These are phyloP conservation scores for Ogataea kodamae DNA, from an alignment of 805 yeast genomes.

Conservation along the genomic window DNA sequence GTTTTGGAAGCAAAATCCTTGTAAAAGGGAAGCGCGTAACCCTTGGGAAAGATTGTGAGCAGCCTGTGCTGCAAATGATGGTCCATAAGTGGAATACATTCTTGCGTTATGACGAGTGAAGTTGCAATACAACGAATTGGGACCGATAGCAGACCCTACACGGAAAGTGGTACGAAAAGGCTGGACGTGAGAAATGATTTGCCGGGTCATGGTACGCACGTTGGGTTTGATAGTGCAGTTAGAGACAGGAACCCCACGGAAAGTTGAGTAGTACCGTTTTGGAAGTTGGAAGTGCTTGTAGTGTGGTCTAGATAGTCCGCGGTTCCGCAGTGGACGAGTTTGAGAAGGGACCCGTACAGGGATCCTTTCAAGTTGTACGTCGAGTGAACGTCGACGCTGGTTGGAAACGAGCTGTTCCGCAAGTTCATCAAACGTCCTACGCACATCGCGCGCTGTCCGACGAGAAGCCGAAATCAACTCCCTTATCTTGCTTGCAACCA, in stretches of 20 bases:
- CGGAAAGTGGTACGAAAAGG: slow-evolving; percentile 27
- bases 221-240: slow-evolving; percentile 10
- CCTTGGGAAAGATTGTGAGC: slow-evolving; percentile 55
- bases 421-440: slow-evolving; percentile 47
- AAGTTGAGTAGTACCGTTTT: slow-evolving; percentile 15
- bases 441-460: slow-evolving; percentile 44
- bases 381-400: slow-evolving; percentile 31
- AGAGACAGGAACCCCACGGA: slow-evolving; percentile 9
- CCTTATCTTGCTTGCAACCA: slow-evolving; percentile 37
- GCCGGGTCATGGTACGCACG: slow-evolving; percentile 18
- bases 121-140: slow-evolving; percentile 33
- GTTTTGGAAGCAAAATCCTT: slow-evolving; percentile 32
- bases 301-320: slow-evolving; percentile 6
- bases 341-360: slow-evolving; percentile 36
- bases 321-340: slow-evolving; percentile 23
- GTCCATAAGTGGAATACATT: slow-evolving; percentile 38
- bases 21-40: slow-evolving; percentile 35
- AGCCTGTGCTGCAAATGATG: slow-evolving; percentile 48
- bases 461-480: slow-evolving; percentile 45
- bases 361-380: slow-evolving; percentile 33
- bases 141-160: slow-evolving; percentile 27
- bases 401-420: slow-evolving; percentile 34
- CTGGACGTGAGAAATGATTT: slow-evolving; percentile 25
- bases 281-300: slow-evolving; percentile 26
- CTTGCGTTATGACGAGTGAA: slow-evolving; percentile 37